Base-by-base conservation (phyloP, 1,284 basidiomycete species). In the Serendipita sp. region DNA sequence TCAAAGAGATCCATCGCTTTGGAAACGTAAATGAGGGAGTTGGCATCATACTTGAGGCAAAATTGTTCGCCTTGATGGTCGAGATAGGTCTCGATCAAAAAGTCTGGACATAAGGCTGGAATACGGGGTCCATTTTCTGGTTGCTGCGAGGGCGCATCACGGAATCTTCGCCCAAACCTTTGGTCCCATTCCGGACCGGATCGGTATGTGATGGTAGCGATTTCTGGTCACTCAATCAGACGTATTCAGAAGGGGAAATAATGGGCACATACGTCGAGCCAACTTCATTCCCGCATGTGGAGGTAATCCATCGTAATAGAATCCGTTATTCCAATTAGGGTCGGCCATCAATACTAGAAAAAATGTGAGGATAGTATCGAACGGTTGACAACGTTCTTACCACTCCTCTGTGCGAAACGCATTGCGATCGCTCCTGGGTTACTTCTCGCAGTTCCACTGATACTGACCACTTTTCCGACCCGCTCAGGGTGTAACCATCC, bases 1-100 rank as follows among this genome's bases (percentile, higher is more conserved):
- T 98, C 95, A 73, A 99, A 99, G 1, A 99, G 79, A 73, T 99
- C 95, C 95, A 99, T 99, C 17, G 96, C 95, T 76, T 99, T 99
- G 22, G 89, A 93, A 66, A 97, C 84, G 77, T 99, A 99, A 69
- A 99, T 93, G 73, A 99, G 85, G 2, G 93, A 96, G 76, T 99
- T 99, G 65, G 96, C 95, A 72, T 99, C 95, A 74, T 99, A 99
- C 72, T 97, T 99, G 64, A 98, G 79, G 73, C 95, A 99, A 77
- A 99, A 99, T 70, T 93, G 85, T 75, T 94, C 92, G 64, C 91
- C 92, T 83, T 87, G 95, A 74, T 98, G 93, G 72, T 99, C 96
- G 63, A 99, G 83, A 72, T 99, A 99, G 0, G 95, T 97, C 75
- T 99, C 96, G 69, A 99, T 99, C 61, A 97, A 79, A 73, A 98